Conservation (phyloP, 1,284 basidiomycete genomes). For the Hemileia vastatrix region DNA sequence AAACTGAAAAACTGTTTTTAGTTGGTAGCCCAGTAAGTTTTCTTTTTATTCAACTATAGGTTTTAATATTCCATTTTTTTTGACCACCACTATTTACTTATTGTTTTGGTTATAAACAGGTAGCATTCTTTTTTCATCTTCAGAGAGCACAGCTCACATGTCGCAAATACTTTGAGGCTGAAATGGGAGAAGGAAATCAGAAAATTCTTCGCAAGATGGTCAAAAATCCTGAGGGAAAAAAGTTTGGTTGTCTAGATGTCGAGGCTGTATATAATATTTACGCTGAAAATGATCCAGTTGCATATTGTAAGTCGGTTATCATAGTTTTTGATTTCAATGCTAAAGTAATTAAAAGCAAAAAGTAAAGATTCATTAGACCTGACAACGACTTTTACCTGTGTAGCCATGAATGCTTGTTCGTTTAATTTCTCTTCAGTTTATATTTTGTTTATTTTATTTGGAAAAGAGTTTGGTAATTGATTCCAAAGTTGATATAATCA, state of each 20-base stretch:
- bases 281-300: constrained; percentile 46
- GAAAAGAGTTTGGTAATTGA: background rate
- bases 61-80: background rate
- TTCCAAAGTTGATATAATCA: background rate
- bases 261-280: constrained; percentile 40
- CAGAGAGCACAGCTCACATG: constrained; percentile 39
- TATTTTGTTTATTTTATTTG: background rate
- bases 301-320: constrained; percentile 35
- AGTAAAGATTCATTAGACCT: background rate
- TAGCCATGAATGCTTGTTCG: constrained; percentile 25
- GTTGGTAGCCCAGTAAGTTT: constrained; percentile 38
- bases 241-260: constrained; percentile 34
- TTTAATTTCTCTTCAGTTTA: background rate
- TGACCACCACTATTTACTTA: background rate
- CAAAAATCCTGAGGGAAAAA: constrained; percentile 34
- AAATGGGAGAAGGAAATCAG: constrained; percentile 31
- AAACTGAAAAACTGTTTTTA: constrained; percentile 37
- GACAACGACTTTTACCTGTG: background rate
- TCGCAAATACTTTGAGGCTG: constrained; percentile 11
- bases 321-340: background rate
- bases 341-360: background rate
- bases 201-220: too few species aligned
- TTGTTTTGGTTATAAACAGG: background rate
- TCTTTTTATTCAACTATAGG: background rate
- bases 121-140: constrained; percentile 36